These are phyloP conservation scores for Thecaphora thlaspeos DNA, from an alignment of 1,284 basidiomycete species.

Conservation along the genomic window DNA sequence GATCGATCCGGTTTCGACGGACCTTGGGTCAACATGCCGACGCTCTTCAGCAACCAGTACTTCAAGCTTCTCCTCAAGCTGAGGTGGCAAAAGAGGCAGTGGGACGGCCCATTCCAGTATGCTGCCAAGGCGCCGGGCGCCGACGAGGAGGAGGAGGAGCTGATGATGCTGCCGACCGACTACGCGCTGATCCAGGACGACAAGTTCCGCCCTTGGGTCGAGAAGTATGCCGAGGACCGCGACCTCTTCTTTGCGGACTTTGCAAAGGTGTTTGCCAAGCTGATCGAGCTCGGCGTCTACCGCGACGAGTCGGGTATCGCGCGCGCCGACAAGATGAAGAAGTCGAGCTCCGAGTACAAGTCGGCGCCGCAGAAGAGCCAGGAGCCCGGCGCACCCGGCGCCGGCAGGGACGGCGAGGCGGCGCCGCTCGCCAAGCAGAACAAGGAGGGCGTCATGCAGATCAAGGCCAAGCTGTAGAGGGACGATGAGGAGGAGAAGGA, in stretches of 20 bases:
- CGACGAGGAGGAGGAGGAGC: constrained; percentile 58
- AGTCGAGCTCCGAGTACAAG: constrained; percentile 47
- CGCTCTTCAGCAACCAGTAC: constrained; percentile 53
- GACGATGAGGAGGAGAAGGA: background rate
- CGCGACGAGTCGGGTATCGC: constrained; percentile 55
- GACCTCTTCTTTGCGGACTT: constrained; percentile 64
- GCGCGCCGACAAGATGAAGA: constrained; percentile 42
- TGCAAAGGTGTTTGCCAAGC: constrained; percentile 58
- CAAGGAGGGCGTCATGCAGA: constrained; percentile 3
- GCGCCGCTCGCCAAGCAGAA: constrained; percentile 29
- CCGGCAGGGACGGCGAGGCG: constrained; percentile 40
- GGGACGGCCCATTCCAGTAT: constrained; percentile 61
- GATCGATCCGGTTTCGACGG: constrained; percentile 54
- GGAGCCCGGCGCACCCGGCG: constrained; percentile 25
- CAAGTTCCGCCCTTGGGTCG: constrained; percentile 53
- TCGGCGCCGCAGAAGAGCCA: constrained; percentile 51
- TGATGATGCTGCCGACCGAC: constrained; percentile 65
- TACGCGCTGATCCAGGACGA: constrained; percentile 51
- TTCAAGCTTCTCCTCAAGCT: constrained; percentile 60
- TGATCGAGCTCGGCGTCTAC: constrained; percentile 58
- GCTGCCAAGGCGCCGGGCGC: constrained; percentile 51
- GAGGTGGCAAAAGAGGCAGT: constrained; percentile 61
- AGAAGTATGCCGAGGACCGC: constrained; percentile 62
- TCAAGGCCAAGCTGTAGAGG: constrained; percentile 28
- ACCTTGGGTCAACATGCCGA: constrained; percentile 56